Evolutionary conservation across 371 early-diverging fungal species (phyloP), one percentile per base, ranked within the genome.

Genomic region (Globomyces sp.): DNA sequence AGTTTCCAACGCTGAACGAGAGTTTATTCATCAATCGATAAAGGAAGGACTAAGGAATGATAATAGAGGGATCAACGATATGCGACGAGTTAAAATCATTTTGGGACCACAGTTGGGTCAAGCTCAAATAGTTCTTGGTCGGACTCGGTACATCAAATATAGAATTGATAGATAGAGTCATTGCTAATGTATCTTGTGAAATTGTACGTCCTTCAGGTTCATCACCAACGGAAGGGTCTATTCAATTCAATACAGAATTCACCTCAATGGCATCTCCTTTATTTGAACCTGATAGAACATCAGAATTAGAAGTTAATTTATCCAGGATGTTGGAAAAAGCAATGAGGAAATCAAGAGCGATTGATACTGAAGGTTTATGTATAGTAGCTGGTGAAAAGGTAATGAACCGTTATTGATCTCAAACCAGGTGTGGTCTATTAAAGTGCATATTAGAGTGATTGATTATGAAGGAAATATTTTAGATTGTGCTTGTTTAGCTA

Each of bases 351-450:
- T 88, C 89, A 65, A 83, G 93, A 61, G 95, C 95, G 6, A 80
- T 98, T 63, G 98, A 98, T 72, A 90, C 94, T 13, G 99, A 98
- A 76, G 92, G 96, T 4, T 80, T 98, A 64, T 97, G 99, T 76
- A 94, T 98, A 61, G 81, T 95, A 44, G 90, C 95, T n/a, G 94
- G 95, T 42, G 92, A 95, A 74, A 91, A 93, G 81, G 24, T 24
- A 24, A 24, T 24, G 24, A 24, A 90, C 13, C 4, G 49, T 58
- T n/a, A 6, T 55, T n/a, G n/a, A 49, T 11, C n/a, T 71, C 90
- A 86, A 24, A 24, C 24, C 24, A 24, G 24, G 96, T 96, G 2
- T 98, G 98, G 96, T 76, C 83, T 36, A 84, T 98, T 48, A 89
- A 93, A 1, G 86, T 96, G 3, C 96, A 96, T 73, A 75, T 96